Base-by-base conservation (phyloP, 306 rosid genomes). In the Abrus pulchellus region DNA sequence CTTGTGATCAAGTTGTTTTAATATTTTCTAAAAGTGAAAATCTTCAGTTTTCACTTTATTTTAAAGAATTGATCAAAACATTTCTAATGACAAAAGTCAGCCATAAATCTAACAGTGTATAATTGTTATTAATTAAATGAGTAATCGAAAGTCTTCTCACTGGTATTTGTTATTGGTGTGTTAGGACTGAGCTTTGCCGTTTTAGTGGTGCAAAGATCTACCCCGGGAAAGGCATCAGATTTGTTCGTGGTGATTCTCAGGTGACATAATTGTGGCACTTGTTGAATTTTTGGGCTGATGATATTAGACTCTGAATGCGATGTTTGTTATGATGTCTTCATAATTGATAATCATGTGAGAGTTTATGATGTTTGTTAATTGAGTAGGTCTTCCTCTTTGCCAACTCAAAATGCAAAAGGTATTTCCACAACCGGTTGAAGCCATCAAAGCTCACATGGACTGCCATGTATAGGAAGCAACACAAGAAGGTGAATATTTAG, bases 201-300 rank as follows among this genome's bases (percentile, higher is more conserved):
- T 94, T 94, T 75, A 94, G 98, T 28, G 98, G 97, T 6, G 86
- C 82, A 10, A 93, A 93, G 92, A 93, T 93, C 82, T 93, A 93
- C 80, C 97, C 93, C 5, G 97, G 96, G 27, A 89, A 32, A 65
- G 97, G 97, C 38, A 91, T 93, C 73, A 87, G 96, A 81, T 93
- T 91, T 53, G 57, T 93, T 56, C 96, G 97, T 0, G 77, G 89
- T 33, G 97, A 93, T 82, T 93, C 97, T 74, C 96, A 91, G 96
- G 97, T 90, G 66, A 74, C 52, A 27, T 27, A 0, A 14, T 28
- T 44, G 32, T 9, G 3, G 2, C 33, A n/a, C 11, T 5, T 55
- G 7, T 69, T 41, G 62, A 13, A 13, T 55, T 72, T 44, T 52
- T 9, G 3, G 52, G 52, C 13, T 47, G 52, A 3, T 27, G 7